Evolutionary conservation across 192 early-diverging fungal genomes (phyloP), one percentile per base, ranked within the genome.

Genomic region (Backusella tuberculispora): DNA sequence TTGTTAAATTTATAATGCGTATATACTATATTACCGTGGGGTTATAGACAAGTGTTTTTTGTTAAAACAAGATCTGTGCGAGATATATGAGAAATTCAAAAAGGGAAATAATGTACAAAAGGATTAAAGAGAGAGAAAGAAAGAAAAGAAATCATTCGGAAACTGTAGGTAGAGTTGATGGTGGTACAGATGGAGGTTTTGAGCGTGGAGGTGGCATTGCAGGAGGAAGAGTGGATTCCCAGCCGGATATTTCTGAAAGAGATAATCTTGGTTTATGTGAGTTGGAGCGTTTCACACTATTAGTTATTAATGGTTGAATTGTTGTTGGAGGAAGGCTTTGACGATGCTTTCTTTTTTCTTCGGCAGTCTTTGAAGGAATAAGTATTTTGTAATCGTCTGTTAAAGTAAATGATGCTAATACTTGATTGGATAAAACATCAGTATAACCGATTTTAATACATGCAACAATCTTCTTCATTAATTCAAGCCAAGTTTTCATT

Each of bases 191-290:
- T 3, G 74, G 74, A 17, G 68, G 74, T n/a, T 41, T 56, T 7
- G 74, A 71, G 6, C 37, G 46, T 63, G 74, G 74, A n/a, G 74
- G 74, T 43, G 74, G 74, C 45, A 76, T 42, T 63, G 69, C 67
- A 38, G 74, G 74, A n/a, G 74, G 74, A 26, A 76, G 56, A 15
- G 34, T 43, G 5, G 34, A 38, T 45, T 69, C 74, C 74, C 74
- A 76, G 14, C 66, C 40, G 24, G 74, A 67, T 34, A 70, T 76
- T 15, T 69, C 67, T 14, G 68, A 19, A 45, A 70, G 53, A 34
- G 68, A 69, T 9, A 53, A 50, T 26, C 68, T 45, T 45, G 53
- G 47, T 45, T 41, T 43, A 38, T 67, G 66, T 24, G 42, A 67
- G 38, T 37, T 40, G 19, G 19, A 40, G 9, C 17, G 66, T 10